phyloP scores from a whole-genome alignment of 768 basidiomycete genomes.

The Kwoniella botswanensis region DNA sequence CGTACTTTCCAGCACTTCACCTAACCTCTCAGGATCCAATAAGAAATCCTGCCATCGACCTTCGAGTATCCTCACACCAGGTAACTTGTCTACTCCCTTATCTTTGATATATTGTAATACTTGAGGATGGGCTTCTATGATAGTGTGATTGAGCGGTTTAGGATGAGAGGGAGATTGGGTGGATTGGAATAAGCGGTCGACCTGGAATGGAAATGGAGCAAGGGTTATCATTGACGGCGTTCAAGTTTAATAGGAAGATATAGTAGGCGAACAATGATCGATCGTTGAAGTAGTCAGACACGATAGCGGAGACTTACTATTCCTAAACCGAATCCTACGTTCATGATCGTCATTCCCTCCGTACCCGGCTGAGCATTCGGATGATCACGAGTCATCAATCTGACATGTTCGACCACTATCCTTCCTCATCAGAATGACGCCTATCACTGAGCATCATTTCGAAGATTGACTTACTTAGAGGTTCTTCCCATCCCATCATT shows the following conservation, averaged over 20 bases:
- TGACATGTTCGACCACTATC: slow-evolving; percentile 77
- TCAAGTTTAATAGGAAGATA: no score
- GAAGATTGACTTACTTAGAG: slow-evolving; percentile 67
- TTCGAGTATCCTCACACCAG: slow-evolving; percentile 77
- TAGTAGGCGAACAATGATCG: no score
- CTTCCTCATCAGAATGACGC: slow-evolving; percentile 37
- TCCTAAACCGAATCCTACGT: slow-evolving; percentile 92
- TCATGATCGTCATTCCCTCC: slow-evolving; percentile 70
- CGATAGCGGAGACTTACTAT: slow-evolving; percentile 61
- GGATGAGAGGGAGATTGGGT: slow-evolving; percentile 58
- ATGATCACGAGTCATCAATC: slow-evolving; percentile 66
- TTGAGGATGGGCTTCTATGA: slow-evolving; percentile 92
- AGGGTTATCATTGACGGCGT: background rate
- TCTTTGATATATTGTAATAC: slow-evolving; percentile 81
- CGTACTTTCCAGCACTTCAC: slow-evolving; percentile 39
- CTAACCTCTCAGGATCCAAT: slow-evolving; percentile 43
- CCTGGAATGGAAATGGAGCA: slow-evolving; percentile 61
- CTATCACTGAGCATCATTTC: background rate
- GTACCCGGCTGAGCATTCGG: slow-evolving; percentile 42
- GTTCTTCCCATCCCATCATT: slow-evolving; percentile 99
- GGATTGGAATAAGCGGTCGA: slow-evolving; percentile 79
- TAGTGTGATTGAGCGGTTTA: slow-evolving; percentile 75
- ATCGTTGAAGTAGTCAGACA: no score
- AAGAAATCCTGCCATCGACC: slow-evolving; percentile 90
- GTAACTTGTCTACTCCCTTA: slow-evolving; percentile 75